phyloP scores from a whole-genome alignment of 306 rosid genomes.

The Astragalus membranaceus region DNA sequence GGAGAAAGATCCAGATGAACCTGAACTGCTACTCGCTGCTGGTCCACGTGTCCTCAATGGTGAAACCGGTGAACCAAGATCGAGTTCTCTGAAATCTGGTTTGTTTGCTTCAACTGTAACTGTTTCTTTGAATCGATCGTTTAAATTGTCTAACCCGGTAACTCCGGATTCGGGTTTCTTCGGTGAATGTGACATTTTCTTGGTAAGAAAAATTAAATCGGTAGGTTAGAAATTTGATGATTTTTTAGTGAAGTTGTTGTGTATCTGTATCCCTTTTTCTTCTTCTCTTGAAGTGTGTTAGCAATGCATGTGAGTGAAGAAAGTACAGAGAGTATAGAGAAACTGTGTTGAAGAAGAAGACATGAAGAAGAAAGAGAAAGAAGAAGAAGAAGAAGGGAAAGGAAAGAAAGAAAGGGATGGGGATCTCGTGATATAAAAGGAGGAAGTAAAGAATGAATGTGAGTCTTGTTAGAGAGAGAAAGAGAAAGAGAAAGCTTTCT shows the following conservation, averaged over 20 bases:
- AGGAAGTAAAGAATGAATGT: conserved; percentile 90
- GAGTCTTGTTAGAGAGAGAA: conserved; percentile 30
- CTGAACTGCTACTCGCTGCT: conserved; percentile 69
- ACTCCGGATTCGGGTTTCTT: conserved; percentile 50
- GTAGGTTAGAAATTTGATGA: background rate
- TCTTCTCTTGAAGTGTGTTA: background rate
- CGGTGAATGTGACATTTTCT: conserved; percentile 68
- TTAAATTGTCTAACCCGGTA: conserved; percentile 28
- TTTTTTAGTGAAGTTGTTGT: background rate
- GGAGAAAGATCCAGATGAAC: conserved; percentile 87
- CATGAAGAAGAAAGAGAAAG: conserved; percentile 20
- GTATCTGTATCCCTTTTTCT: background rate
- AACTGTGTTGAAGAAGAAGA: conserved; percentile 21
- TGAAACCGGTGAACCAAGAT: conserved; percentile 95
- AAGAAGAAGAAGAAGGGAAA: background rate
- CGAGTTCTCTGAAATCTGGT: conserved; percentile 82
- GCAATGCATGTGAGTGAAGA: conserved; percentile 37
- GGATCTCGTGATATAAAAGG: conserved; percentile 89
- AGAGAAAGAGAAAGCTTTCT: background rate
- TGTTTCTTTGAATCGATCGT: conserved; percentile 58
- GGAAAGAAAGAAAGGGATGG: conserved; percentile 44
- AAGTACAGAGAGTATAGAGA: background rate
- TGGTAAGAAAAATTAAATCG: background rate
- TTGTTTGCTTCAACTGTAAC: conserved; percentile 62
- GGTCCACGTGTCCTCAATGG: conserved; percentile 64